Evolutionary conservation across 352 stramenopile species (phyloP), one percentile per base, ranked within the genome.

Genomic region (Lagenidium giganteum): DNA sequence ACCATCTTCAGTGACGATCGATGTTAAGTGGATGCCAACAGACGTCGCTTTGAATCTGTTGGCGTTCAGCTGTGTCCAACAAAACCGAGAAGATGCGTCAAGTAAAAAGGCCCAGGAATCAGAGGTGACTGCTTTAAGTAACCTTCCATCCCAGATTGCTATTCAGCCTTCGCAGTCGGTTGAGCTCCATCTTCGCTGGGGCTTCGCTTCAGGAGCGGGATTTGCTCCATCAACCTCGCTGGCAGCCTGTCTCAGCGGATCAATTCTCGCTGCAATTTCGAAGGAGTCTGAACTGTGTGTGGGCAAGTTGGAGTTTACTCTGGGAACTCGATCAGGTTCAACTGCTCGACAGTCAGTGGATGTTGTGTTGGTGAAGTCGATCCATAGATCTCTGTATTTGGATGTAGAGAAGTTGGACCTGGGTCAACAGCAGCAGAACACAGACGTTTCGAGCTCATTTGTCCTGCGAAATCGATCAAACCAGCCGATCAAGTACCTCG

Each of bases 351-450:
- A 70, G 3, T 57, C 56, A 4, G 36, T 93, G n/a, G 51, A 72
- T 11, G 70, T 93, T 26, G 65, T 53, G 24, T 27, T 95, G 16
- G 61, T 85, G 18, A 95, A 92, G 55, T 57, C 73, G 22, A 58
- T 72, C 5, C 81, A 86, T 22, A 52, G 64, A 28, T 87, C 78
- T 17, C 52, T 95, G 5, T 67, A 65, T 29, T 56, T 92, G n/a
- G 78, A 93, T 13, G 47, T 51, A 3, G 78, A 85, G n/a, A 38
- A 51, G 7, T 44, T 95, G 29, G 78, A 95, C 49, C 66, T 95
- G 33, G 80, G 83, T 26, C 76, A 90, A 27, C 72, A 88, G 21
- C 72, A 90, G 37, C 83, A 86, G 41, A 76, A 80, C 27, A 51
- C 63, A 0, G 64, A 85, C 21, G 62, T 79, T 4, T 51, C 65